Conservation (phyloP, 2,329 filamentous ascomycete species). For the Penicillium corylophilum region DNA sequence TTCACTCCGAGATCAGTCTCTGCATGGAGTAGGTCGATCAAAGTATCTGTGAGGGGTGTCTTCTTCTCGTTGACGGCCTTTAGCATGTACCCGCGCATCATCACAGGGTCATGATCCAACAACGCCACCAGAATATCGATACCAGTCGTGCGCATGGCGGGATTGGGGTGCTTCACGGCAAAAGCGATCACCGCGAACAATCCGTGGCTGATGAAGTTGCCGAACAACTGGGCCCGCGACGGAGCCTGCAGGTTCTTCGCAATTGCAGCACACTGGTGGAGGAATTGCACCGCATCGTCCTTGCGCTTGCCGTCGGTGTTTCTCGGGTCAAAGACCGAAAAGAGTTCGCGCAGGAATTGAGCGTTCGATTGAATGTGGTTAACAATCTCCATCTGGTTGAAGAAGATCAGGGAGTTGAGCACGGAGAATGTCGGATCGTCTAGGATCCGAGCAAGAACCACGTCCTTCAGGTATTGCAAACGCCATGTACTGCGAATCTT, state of each 20-base stretch:
- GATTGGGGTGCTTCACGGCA: conserved; percentile 80
- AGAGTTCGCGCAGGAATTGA: conserved; percentile 78
- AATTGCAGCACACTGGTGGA: conserved; percentile 92
- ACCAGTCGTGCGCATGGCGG: conserved; percentile 82
- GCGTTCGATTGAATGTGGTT: conserved; percentile 85
- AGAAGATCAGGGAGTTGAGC: conserved; percentile 96
- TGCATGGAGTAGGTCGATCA: conserved; percentile 86
- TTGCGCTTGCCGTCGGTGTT: conserved; percentile 68
- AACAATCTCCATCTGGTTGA: conserved; percentile 97
- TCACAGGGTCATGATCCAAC: conserved; percentile 91
- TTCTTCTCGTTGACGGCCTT: conserved; percentile 86
- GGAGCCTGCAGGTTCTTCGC: conserved; percentile 91
- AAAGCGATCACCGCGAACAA: conserved; percentile 89
- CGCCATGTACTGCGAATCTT: conserved; percentile 98
- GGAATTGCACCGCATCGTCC: conserved; percentile 92
- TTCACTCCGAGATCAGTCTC: conserved; percentile 94
- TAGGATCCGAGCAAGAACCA: conserved; percentile 92
- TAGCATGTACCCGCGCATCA: conserved; percentile 92
- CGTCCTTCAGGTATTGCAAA: conserved; percentile 94
- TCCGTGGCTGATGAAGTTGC: conserved; percentile 84
- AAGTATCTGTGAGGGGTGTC: conserved; percentile 80
- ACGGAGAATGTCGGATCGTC: conserved; percentile 98
- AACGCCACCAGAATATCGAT: conserved; percentile 91
- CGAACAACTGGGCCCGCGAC: conserved; percentile 76
- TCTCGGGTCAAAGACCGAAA: conserved; percentile 73